Percentiles rank a stretch among this genome's conserved stretches.
Evolutionary conservation across 495 filamentous ascomycete genomes (phyloP).

Genomic region (Penicillium maclennaniae): DNA sequence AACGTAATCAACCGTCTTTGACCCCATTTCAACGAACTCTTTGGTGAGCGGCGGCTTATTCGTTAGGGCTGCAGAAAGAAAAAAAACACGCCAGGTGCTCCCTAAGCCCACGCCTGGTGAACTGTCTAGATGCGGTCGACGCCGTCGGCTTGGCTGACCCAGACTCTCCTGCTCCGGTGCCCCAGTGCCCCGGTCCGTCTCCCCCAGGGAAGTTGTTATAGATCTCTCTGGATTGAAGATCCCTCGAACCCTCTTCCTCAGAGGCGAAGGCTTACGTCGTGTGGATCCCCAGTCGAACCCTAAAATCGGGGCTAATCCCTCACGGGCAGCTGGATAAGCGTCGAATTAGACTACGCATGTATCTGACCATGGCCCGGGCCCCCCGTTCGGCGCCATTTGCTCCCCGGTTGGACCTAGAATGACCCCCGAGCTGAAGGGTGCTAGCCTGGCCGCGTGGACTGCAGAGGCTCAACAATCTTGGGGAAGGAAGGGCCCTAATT

Average conservation of each 20-base stretch:
- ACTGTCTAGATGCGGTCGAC: neutral
- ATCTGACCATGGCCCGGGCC: slow-evolving; percentile 1
- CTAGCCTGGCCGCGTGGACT: slow-evolving; percentile 9
- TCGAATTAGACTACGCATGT: slow-evolving; percentile 9
- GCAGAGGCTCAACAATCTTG: slow-evolving; percentile 28
- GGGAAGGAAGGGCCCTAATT: slow-evolving; percentile 7
- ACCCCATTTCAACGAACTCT: neutral
- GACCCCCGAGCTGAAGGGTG: slow-evolving; percentile 11
- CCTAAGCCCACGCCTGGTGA: slow-evolving; percentile 1
- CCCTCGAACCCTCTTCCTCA: neutral
- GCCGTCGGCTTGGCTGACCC: slow-evolving; percentile 4
- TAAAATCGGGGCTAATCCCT: slow-evolving; percentile 13
- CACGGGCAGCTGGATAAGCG: slow-evolving; percentile 19
- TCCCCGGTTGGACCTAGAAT: slow-evolving; percentile 5
- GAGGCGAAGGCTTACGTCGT: slow-evolving; percentile 12
- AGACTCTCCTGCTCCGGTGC: neutral
- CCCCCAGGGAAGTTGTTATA: slow-evolving; percentile 1
- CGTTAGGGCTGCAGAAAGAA: neutral
- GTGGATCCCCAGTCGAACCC: slow-evolving; percentile 8
- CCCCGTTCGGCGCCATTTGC: slow-evolving; percentile 11
- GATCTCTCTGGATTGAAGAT: slow-evolving; percentile 3
- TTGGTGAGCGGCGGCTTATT: neutral
- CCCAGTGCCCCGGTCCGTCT: neutral
- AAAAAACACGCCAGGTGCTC: neutral
- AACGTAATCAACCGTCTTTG: no score